Evolutionary conservation across 306 rosid genomes (phyloP).

Genomic region (Casuarina cunninghamiana): DNA sequence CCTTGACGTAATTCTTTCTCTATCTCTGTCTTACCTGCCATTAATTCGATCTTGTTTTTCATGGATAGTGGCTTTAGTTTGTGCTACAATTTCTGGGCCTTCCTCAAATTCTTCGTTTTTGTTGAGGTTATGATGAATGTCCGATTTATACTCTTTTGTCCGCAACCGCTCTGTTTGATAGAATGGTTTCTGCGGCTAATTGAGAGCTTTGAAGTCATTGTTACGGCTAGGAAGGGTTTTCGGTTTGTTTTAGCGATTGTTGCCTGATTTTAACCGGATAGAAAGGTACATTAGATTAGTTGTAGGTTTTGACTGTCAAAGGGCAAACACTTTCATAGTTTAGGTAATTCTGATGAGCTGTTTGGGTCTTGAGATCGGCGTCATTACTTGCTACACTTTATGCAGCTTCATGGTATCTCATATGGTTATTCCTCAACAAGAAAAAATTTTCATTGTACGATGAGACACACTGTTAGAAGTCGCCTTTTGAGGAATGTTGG

Average conservation of each 20-base stretch:
- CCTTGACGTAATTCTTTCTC: slow-evolving; percentile 61
- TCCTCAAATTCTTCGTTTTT: background rate
- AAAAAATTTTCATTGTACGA: too few relatives aligned
- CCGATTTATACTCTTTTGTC: background rate
- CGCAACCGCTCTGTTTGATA: background rate
- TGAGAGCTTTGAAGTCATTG: background rate
- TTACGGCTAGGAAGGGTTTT: background rate
- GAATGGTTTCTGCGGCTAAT: background rate
- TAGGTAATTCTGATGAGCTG: background rate
- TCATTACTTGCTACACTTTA: too few relatives aligned
- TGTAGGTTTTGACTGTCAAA: background rate
- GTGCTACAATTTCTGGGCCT: background rate
- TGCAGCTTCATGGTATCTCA: too few relatives aligned
- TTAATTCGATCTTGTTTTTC: background rate
- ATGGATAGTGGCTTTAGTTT: background rate
- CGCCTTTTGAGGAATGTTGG: background rate
- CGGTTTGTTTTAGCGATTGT: background rate
- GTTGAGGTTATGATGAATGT: background rate
- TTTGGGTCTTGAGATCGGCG: background rate
- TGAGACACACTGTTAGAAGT: background rate
- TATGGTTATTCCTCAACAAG: too few relatives aligned
- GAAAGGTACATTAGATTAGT: background rate
- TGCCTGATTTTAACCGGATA: background rate
- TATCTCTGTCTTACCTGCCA: slow-evolving; percentile 3
- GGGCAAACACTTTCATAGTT: too few relatives aligned